These are phyloP conservation scores for Liriodendron chinense DNA, from an alignment of 164 flowering plant species.

Conservation along the genomic window DNA sequence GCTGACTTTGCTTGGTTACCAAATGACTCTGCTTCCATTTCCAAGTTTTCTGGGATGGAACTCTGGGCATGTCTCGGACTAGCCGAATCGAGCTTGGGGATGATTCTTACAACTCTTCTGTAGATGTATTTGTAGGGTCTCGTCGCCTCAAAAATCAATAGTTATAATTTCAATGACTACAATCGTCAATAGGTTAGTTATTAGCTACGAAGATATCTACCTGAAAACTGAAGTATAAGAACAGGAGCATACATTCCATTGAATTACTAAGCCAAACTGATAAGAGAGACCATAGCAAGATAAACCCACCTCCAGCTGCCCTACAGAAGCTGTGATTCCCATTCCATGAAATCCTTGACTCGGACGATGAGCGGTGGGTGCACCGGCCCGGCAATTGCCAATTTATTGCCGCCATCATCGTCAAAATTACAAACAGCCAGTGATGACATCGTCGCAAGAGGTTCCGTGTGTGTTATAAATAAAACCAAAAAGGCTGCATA, in stretches of 20 bases:
- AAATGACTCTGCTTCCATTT: no score
- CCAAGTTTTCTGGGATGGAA: no score
- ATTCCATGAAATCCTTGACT: slow-evolving; percentile 6
- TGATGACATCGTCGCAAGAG: not conserved
- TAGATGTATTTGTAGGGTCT: no score
- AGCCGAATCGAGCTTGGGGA: no score
- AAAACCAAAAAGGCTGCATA: slow-evolving; percentile 6
- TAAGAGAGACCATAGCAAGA: not conserved
- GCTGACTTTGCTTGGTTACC: no score
- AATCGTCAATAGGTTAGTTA: no score
- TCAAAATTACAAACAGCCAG: not conserved
- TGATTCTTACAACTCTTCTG: no score
- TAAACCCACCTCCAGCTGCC: slow-evolving; percentile 1
- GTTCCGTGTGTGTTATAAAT: slow-evolving; percentile 9
- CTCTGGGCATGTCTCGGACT: no score
- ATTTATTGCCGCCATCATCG: not conserved
- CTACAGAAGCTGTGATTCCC: slow-evolving; percentile 3
- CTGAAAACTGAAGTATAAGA: no score
- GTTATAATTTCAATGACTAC: no score
- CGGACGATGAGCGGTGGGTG: not conserved
- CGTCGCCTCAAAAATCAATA: no score
- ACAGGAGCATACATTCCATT: not conserved
- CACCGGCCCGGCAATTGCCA: not conserved
- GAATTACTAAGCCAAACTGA: not conserved
- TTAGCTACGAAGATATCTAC: no score